Evolutionary conservation across 73 alveolate species (phyloP).

Genomic region (Paraurostyla sp.): DNA sequence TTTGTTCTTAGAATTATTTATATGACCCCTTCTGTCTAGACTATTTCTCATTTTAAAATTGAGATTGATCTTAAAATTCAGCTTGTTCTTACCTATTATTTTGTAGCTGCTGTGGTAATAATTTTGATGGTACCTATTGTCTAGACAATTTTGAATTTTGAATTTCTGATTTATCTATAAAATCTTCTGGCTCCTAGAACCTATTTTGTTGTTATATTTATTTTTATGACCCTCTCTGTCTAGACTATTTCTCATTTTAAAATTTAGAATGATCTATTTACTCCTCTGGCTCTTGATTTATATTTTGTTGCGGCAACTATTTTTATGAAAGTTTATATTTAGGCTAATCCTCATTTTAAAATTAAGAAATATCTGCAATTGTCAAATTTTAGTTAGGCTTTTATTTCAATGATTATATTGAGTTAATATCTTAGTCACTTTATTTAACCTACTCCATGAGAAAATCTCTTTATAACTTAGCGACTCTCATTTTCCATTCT

Average conservation of each 20-base stretch:
- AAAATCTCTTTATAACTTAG: neutral
- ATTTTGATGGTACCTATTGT: too few species aligned
- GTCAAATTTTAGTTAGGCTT: neutral
- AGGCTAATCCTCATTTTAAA: neutral
- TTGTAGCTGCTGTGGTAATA: too few species aligned
- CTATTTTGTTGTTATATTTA: neutral
- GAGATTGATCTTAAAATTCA: neutral
- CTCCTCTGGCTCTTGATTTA: slow-evolving; percentile 6
- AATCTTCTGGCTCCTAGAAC: neutral
- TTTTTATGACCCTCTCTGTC: too few species aligned
- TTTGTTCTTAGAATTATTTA: neutral
- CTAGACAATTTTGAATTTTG: too few species aligned
- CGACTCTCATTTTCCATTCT: neutral
- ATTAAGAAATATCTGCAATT: neutral
- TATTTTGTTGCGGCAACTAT: neutral
- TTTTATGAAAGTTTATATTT: neutral
- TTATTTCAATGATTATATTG: neutral
- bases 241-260: too few species aligned
- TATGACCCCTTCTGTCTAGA: neutral
- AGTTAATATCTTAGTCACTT: neutral
- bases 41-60: neutral
- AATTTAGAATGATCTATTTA: too few species aligned
- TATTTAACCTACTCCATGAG: neutral
- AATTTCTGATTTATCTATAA: too few species aligned
- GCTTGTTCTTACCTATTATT: too few species aligned